phyloP scores from a whole-genome alignment of 257 asterid genomes.

The Voacanga thouarsii region DNA sequence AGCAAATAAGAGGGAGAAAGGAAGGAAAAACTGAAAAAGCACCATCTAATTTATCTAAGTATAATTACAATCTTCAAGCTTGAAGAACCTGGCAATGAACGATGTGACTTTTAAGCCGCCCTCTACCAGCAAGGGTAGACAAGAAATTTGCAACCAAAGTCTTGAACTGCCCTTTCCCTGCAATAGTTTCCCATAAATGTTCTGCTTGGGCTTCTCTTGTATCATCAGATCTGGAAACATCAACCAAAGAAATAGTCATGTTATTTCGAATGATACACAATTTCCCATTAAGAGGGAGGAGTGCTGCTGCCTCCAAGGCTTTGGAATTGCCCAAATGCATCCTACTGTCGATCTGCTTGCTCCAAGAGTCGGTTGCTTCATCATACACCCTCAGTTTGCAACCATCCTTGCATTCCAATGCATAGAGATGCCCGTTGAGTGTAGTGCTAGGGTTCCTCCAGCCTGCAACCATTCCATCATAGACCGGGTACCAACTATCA shows the following conservation, averaged over 20 bases:
- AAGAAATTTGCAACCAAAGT: slow-evolving; percentile 26
- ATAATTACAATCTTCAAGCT: slow-evolving; percentile 21
- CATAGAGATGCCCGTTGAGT: slow-evolving; percentile 26
- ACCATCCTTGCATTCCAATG: slow-evolving; percentile 34
- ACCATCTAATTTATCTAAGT: neutral
- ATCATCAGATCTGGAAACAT: slow-evolving; percentile 25
- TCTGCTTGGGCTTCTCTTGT: slow-evolving; percentile 20
- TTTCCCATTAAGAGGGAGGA: slow-evolving; percentile 29
- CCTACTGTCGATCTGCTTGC: slow-evolving; percentile 31
- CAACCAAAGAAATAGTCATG: slow-evolving; percentile 29
- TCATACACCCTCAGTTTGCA: slow-evolving; percentile 35
- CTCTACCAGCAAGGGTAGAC: slow-evolving; percentile 32
- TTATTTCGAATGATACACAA: slow-evolving; percentile 31
- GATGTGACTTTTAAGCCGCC: slow-evolving; percentile 19
- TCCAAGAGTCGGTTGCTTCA: slow-evolving; percentile 29
- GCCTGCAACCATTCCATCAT: slow-evolving; percentile 33
- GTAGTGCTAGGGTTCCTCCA: slow-evolving; percentile 36
- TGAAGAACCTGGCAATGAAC: slow-evolving; percentile 44
- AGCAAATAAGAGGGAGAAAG: neutral
- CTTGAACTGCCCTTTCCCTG: slow-evolving; percentile 35
- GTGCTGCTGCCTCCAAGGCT: slow-evolving; percentile 31
- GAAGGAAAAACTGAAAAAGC: neutral
- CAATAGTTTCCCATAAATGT: slow-evolving; percentile 31
- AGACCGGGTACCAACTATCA: slow-evolving; percentile 27
- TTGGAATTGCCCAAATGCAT: slow-evolving; percentile 32